These are phyloP conservation scores for Lolium rigidum DNA, from an alignment of 176 grass and related monocot genomes.

Conservation along the genomic window DNA sequence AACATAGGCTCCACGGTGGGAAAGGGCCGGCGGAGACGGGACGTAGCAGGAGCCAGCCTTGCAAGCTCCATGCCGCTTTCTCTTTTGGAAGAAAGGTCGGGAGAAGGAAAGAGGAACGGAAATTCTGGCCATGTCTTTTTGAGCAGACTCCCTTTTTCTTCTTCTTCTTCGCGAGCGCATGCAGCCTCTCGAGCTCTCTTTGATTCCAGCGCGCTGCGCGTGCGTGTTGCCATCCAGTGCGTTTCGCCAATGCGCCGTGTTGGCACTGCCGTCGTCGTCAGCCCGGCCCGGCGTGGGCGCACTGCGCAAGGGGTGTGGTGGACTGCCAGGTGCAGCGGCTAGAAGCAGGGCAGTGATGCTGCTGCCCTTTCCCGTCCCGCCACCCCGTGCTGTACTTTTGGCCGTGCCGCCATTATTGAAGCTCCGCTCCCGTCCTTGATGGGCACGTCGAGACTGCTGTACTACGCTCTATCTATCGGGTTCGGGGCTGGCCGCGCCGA, in stretches of 20 bases:
- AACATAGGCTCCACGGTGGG: slow-evolving; percentile 11
- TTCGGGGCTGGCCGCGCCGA: neutral
- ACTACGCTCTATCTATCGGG: neutral
- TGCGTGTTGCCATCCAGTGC: neutral
- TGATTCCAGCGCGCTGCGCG: slow-evolving; percentile 4
- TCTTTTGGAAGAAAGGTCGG: slow-evolving; percentile 24
- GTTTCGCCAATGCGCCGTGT: no score
- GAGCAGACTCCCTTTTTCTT: neutral
- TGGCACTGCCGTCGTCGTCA: neutral
- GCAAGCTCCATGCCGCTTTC: neutral
- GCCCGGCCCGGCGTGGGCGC: neutral
- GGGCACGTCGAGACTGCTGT: neutral
- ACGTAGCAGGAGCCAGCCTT: slow-evolving; percentile 30
- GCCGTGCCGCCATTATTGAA: slow-evolving; percentile 46
- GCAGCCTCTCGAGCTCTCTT: neutral
- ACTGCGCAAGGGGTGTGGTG: neutral
- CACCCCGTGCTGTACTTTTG: slow-evolving; percentile 38
- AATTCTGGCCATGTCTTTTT: neutral
- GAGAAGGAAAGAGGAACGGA: neutral
- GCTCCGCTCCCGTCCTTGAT: slow-evolving; percentile 4
- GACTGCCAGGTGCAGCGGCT: slow-evolving; percentile 1
- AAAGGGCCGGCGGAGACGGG: slow-evolving; percentile 20
- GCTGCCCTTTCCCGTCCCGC: slow-evolving; percentile 14
- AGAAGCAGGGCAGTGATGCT: neutral
- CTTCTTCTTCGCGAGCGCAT: neutral